Conservation (phyloP, 441 rosid species). For the Adansonia grandidieri region DNA sequence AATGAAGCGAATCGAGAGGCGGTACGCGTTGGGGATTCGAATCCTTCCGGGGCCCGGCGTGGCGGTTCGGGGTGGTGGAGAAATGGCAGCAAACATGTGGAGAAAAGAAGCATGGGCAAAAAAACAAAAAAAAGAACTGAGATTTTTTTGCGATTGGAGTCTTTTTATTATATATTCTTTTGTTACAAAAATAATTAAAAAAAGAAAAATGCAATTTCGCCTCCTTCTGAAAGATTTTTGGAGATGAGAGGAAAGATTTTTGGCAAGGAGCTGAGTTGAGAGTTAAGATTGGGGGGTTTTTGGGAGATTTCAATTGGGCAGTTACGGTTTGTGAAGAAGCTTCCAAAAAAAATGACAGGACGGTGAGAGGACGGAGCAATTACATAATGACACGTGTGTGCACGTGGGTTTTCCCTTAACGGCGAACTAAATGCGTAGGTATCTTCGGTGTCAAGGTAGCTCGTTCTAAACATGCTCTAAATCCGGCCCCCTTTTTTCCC, state of each 20-base stretch:
- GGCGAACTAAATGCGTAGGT: too few species aligned
- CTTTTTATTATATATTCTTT: background rate
- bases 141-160: background rate
- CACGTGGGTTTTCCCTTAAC: too few species aligned
- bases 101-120: conserved; percentile 32
- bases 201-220: background rate
- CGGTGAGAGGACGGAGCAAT: too few species aligned
- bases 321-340: too few species aligned
- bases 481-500: too few species aligned
- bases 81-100: conserved; percentile 51
- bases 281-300: background rate
- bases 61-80: conserved; percentile 26
- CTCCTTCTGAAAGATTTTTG: background rate
- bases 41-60: background rate
- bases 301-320: background rate
- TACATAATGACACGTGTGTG: too few species aligned
- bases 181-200: background rate
- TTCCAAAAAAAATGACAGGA: too few species aligned
- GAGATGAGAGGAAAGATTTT: background rate
- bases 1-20: background rate
- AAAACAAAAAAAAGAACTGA: background rate
- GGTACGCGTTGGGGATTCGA: background rate
- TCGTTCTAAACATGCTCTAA: too few species aligned
- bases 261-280: too few species aligned
- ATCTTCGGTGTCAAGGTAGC: too few species aligned